Percentiles rank a stretch among this genome's conserved stretches.
Evolutionary conservation across 306 rosid species (phyloP).

Genomic region (Castanea mollissima): DNA sequence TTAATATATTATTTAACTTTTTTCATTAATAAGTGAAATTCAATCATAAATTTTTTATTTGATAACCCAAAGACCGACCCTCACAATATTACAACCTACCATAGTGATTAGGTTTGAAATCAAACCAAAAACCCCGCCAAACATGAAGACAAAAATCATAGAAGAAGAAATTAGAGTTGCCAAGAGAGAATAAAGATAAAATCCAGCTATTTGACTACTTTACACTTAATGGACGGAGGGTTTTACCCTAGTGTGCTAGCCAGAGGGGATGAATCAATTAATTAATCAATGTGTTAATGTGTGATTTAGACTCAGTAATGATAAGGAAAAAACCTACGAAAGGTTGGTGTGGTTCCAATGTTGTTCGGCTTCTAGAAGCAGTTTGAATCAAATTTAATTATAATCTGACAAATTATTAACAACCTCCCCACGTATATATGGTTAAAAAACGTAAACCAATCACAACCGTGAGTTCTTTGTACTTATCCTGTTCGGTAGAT

Average conservation of each 20-base stretch:
- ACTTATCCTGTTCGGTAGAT: neutral
- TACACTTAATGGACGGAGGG: neutral
- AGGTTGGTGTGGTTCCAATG: constrained; percentile 26
- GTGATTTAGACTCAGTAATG: neutral
- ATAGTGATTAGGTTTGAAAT: neutral
- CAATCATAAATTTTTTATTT: too few relatives aligned
- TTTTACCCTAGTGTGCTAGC: neutral
- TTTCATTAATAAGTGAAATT: too few relatives aligned
- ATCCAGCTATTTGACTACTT: neutral
- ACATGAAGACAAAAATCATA: neutral
- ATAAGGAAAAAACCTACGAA: neutral
- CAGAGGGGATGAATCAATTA: constrained; percentile 5
- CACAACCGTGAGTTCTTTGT: neutral
- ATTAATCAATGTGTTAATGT: neutral
- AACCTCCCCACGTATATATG: neutral
- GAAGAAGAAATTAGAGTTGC: neutral
- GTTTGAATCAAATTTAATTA: neutral
- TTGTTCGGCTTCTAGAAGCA: constrained; percentile 44
- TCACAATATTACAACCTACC: too few relatives aligned
- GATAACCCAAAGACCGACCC: too few relatives aligned
- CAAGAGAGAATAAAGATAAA: too few relatives aligned
- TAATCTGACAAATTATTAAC: neutral
- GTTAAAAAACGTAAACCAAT: neutral
- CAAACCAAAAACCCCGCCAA: neutral
- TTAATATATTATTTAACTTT: too few relatives aligned